Conservation (phyloP, 1,284 basidiomycete species). For the Athelia sp. region DNA sequence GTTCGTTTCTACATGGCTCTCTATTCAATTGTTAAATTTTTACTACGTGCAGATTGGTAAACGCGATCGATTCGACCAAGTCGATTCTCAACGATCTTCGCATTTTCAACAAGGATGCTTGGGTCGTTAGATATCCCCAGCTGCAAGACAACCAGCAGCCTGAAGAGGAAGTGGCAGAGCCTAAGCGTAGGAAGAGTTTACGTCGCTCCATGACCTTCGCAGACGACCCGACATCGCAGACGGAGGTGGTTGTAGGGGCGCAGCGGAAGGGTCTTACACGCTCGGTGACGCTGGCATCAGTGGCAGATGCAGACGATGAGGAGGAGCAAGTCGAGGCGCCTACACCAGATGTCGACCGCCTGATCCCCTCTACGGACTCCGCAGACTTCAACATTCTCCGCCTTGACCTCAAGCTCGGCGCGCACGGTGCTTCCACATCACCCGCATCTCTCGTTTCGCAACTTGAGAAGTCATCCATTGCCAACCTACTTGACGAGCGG, state of each 20-base stretch:
- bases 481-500: conserved; percentile 86
- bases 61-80: conserved; percentile 71
- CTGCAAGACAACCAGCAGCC: conserved; percentile 37
- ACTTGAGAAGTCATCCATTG: conserved; percentile 90
- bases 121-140: conserved; percentile 85
- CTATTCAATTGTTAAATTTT: conserved; percentile 1
- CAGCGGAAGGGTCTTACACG: conserved; percentile 44
- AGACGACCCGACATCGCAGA: conserved; percentile 68
- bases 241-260: conserved; percentile 60
- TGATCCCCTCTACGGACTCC: conserved; percentile 35
- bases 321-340: conserved; percentile 19
- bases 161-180: conserved; percentile 14
- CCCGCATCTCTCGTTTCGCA: conserved; percentile 84
- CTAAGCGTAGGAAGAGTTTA: conserved; percentile 30
- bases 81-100: conserved; percentile 69
- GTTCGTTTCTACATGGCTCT: conserved; percentile 15
- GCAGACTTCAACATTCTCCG: conserved; percentile 82
- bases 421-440: conserved; percentile 62
- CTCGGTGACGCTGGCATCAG: conserved; percentile 51
- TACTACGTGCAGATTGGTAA: conserved; percentile 55
- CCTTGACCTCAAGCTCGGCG: conserved; percentile 89
- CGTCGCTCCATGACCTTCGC: conserved; percentile 77
- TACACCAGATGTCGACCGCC: conserved; percentile 31
- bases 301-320: conserved; percentile 37
- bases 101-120: conserved; percentile 80